Evolutionary conservation across 2,329 filamentous ascomycete species (phyloP), one percentile per base, ranked within the genome.

Genomic region (Ascochyta rabiei): DNA sequence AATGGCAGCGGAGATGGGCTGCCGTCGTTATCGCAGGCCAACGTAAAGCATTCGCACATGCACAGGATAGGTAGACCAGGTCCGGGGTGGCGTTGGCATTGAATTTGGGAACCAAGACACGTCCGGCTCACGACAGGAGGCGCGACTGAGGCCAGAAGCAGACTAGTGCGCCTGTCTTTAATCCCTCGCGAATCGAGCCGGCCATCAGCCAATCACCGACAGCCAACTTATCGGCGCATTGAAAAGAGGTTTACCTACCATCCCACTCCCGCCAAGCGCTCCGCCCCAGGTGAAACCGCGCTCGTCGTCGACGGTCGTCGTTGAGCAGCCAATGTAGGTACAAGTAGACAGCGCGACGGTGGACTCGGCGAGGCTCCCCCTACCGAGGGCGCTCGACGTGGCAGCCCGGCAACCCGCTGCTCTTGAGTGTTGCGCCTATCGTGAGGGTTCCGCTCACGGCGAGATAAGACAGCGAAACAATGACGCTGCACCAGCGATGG

Each of bases 191-290:
- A 35, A 39, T 48, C 28, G 39, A 39, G 40, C 30, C 34, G 35
- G 33, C 42, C 31, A 38, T 50, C 46, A 18, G 5, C 57, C 57
- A 60, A 57, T 60, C 50, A 57, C 28, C 47, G 39, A 16, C 16
- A 15, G 46, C 38, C 50, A 38, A 49, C 57, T 60, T 60, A 60
- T 60, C 57, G 55, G 47, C 31, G 51, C 46, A 55, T 54, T 54
- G 43, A 55, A 54, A 51, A 53, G 46, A 49, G 38, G 47, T 55
- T 58, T 58, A 58, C 51, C 56, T 47, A 58, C 46, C 43, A 54
- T 58, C 56, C 56, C 56, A 55, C 56, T 46, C 26, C 50, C 62
- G 70, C 71, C 69, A 71, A 73, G 70, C 33, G 31, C 53, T 62
- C 59, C 64, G 58, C 62, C 57, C 53, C 46, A 49, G 51, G 51